phyloP scores from a whole-genome alignment of 1,284 basidiomycete genomes.

The Puccinia horiana region DNA sequence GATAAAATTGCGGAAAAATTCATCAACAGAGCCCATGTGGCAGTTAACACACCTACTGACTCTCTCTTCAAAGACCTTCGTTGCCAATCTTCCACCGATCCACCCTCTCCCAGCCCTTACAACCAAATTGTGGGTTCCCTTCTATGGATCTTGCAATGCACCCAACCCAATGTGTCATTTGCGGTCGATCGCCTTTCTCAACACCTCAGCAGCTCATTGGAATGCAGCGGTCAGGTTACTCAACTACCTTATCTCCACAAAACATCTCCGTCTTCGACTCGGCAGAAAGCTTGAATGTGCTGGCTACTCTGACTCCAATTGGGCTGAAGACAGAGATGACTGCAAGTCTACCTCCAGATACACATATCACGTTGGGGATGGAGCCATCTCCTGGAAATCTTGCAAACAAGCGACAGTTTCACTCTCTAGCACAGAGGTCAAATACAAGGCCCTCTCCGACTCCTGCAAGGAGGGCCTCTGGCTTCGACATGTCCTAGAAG shows the following conservation, averaged over 20 bases:
- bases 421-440: not conserved
- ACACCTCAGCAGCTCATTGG: not conserved
- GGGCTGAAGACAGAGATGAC: not conserved
- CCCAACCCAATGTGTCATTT: not conserved
- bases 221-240: not conserved
- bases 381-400: conserved; percentile 7
- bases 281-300: not conserved
- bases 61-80: not conserved
- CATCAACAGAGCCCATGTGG: too few relatives aligned
- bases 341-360: not conserved
- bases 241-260: not conserved
- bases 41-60: not conserved
- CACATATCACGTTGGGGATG: not conserved
- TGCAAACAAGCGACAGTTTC: not conserved
- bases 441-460: not conserved
- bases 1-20: not conserved
- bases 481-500: too few relatives aligned
- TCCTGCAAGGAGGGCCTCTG: too few relatives aligned
- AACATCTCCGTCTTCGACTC: not conserved
- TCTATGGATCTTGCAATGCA: conserved; percentile 2
- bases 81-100: too few relatives aligned
- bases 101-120: not conserved
- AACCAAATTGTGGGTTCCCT: not conserved
- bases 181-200: conserved; percentile 15
- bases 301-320: not conserved